phyloP scores from a whole-genome alignment of 768 basidiomycete species.

The Mycena vulgaris region DNA sequence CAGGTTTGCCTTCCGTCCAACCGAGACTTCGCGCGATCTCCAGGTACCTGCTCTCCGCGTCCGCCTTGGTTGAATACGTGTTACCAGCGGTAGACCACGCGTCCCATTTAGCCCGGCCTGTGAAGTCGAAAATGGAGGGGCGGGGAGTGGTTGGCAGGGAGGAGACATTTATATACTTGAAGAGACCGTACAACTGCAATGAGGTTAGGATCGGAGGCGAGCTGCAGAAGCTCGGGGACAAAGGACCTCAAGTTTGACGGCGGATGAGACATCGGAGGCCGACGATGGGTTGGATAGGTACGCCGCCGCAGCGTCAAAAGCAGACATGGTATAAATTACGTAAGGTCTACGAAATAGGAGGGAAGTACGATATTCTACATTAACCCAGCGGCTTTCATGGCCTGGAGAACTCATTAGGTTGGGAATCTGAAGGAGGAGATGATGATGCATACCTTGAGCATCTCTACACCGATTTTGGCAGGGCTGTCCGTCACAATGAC shows the following conservation, averaged over 20 bases:
- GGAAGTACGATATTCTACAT: constrained; percentile 47
- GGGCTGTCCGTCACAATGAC: constrained; percentile 96
- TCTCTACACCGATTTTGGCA: constrained; percentile 91
- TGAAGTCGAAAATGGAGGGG: constrained; percentile 84
- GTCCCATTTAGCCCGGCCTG: constrained; percentile 90
- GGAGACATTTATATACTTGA: constrained; percentile 81
- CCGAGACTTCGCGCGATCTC: constrained; percentile 78
- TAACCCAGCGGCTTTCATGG: constrained; percentile 85
- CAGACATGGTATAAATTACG: constrained; percentile 39
- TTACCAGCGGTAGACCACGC: constrained; percentile 76
- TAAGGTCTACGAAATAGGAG: constrained; percentile 31
- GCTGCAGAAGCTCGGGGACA: constrained; percentile 44
- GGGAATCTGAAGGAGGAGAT: too few relatives aligned
- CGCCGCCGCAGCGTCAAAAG: constrained; percentile 72
- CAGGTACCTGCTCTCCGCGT: constrained; percentile 77
- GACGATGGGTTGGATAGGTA: constrained; percentile 75
- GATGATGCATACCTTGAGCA: constrained; percentile 93
- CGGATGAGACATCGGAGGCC: constrained; percentile 67
- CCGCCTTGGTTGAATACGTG: constrained; percentile 58
- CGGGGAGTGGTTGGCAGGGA: constrained; percentile 67
- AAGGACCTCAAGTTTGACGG: constrained; percentile 82
- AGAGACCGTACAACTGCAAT: constrained; percentile 86
- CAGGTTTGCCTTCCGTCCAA: constrained; percentile 72
- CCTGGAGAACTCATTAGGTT: constrained; percentile 56
- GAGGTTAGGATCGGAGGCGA: constrained; percentile 60